Conservation (phyloP, 768 basidiomycete genomes). For the Mycena olivaceomarginata region DNA sequence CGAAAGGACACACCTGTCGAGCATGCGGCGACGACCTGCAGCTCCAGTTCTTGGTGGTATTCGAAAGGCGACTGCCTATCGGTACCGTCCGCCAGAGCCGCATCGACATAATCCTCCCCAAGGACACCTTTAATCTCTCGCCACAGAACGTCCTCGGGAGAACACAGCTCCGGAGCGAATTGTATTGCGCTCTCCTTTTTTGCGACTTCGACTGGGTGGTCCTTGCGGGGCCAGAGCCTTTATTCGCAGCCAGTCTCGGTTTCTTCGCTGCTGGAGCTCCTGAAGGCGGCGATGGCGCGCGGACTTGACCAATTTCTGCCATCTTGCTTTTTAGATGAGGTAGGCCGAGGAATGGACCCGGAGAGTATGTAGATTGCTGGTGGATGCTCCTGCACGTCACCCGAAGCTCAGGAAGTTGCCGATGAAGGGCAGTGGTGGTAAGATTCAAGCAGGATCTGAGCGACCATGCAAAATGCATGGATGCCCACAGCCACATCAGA, state of each 20-base stretch:
- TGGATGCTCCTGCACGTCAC: not conserved
- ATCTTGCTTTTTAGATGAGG: slow-evolving; percentile 6
- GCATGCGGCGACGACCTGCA: slow-evolving; percentile 79
- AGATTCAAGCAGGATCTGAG: not conserved
- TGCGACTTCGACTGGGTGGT: slow-evolving; percentile 46
- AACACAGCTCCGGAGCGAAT: slow-evolving; percentile 75
- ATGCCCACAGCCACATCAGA: too few species aligned
- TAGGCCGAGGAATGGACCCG: slow-evolving; percentile 9
- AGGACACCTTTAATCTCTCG: slow-evolving; percentile 82
- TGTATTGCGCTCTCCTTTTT: slow-evolving; percentile 59
- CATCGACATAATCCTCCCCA: slow-evolving; percentile 74
- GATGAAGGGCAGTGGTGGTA: not conserved
- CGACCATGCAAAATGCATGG: slow-evolving; percentile 3
- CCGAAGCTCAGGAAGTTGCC: not conserved
- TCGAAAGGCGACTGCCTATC: slow-evolving; percentile 79
- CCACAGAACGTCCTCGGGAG: slow-evolving; percentile 84
- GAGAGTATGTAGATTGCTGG: not conserved
- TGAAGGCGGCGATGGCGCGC: slow-evolving; percentile 28
- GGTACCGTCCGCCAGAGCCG: slow-evolving; percentile 65
- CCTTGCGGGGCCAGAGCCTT: slow-evolving; percentile 14
- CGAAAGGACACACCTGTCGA: slow-evolving; percentile 70
- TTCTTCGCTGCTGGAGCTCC: slow-evolving; percentile 54
- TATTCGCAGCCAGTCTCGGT: slow-evolving; percentile 44
- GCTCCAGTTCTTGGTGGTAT: slow-evolving; percentile 77
- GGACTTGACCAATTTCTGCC: slow-evolving; percentile 10